phyloP scores from a whole-genome alignment of 1,284 basidiomycete genomes.

The Farysia itapuensis region DNA sequence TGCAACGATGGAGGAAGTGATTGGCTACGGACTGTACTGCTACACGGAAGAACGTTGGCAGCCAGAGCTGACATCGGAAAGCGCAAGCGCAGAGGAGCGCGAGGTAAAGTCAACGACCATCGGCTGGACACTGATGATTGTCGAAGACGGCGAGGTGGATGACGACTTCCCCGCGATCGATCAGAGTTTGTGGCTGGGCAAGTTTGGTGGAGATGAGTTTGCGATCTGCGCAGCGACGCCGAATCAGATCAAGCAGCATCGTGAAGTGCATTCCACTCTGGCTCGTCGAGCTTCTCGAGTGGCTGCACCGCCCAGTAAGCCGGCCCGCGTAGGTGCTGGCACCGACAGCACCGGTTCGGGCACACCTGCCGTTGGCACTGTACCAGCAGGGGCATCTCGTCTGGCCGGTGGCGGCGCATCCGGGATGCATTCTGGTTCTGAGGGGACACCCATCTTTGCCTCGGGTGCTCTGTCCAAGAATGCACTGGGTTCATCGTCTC shows the following conservation, averaged over 20 bases:
- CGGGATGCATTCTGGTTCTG: constrained; percentile 22
- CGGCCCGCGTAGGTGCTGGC: neutral
- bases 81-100: too few relatives aligned
- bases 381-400: constrained; percentile 18
- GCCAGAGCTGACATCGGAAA: constrained; percentile 68
- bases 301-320: constrained; percentile 6
- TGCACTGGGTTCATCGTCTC: constrained; percentile 28
- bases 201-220: constrained; percentile 88
- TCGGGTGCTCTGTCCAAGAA: constrained; percentile 36
- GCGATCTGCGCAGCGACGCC: constrained; percentile 75
- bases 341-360: constrained; percentile 9
- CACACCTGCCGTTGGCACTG: constrained; percentile 13
- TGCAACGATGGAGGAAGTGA: constrained; percentile 89
- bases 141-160: constrained; percentile 96
- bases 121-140: constrained; percentile 92
- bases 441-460: constrained; percentile 49
- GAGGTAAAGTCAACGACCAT: constrained; percentile 71
- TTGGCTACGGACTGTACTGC: constrained; percentile 85
- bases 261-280: constrained; percentile 59
- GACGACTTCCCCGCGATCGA: constrained; percentile 98
- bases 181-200: constrained; percentile 77
- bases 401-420: constrained; percentile 16
- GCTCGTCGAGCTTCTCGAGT: constrained; percentile 21
- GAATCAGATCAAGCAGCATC: constrained; percentile 79
- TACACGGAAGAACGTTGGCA: constrained; percentile 86